phyloP scores from a whole-genome alignment of 441 rosid genomes.

The Brassica hybrid region DNA sequence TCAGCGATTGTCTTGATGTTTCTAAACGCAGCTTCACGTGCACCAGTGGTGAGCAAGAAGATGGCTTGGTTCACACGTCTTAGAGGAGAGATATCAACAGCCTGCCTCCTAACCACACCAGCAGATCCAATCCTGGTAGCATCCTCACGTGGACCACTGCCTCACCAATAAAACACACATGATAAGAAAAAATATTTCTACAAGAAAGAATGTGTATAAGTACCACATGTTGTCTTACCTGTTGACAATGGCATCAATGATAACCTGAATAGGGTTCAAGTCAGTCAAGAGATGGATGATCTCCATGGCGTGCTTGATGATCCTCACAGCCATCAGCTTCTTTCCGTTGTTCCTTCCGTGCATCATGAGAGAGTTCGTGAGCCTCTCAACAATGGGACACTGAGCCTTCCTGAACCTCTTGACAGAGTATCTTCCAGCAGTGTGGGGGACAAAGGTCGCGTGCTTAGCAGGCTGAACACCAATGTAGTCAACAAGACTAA shows the following conservation, averaged over 20 bases:
- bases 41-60: conserved; percentile 83
- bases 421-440: conserved; percentile 86
- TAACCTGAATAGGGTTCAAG: conserved; percentile 78
- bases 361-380: conserved; percentile 89
- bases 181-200: neutral
- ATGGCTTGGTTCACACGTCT: conserved; percentile 81
- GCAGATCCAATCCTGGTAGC: conserved; percentile 91
- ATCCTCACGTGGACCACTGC: conserved; percentile 85
- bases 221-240: conserved; percentile 46
- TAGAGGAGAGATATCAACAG: conserved; percentile 84
- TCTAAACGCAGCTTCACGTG: conserved; percentile 85
- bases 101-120: conserved; percentile 91
- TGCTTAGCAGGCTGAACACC: conserved; percentile 72
- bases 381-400: conserved; percentile 87
- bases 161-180: too few relatives aligned
- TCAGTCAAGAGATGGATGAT: conserved; percentile 79
- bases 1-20: conserved; percentile 86
- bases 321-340: conserved; percentile 80
- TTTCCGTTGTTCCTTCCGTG: conserved; percentile 88
- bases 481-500: conserved; percentile 68
- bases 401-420: conserved; percentile 93
- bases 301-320: conserved; percentile 82
- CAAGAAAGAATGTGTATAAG: neutral
- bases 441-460: conserved; percentile 87
- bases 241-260: conserved; percentile 82